These are phyloP conservation scores for Hanseniaspora clermontiae DNA, from an alignment of 805 yeast genomes.

Conservation along the genomic window DNA sequence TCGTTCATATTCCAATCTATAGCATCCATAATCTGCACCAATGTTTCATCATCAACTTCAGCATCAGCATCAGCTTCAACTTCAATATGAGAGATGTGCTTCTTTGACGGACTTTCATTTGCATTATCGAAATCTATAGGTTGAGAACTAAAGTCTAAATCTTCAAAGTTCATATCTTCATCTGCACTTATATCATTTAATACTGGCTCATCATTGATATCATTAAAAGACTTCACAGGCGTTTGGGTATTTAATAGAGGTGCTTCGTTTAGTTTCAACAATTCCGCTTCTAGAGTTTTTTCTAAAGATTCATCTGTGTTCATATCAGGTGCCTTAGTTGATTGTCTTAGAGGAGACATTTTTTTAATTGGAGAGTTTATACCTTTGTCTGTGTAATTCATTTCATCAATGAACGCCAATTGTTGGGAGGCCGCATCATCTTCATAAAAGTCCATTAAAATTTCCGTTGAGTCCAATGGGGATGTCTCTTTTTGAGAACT, in stretches of 20 bases:
- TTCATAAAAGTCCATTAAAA: conserved; percentile 1
- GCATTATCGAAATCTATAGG: conserved; percentile 3
- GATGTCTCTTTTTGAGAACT: not conserved
- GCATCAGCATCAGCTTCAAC: not conserved
- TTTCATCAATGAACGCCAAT: not conserved
- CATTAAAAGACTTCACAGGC: not conserved
- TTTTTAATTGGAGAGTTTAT: not conserved
- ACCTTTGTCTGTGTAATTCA: not conserved
- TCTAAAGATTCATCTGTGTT: not conserved
- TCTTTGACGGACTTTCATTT: not conserved
- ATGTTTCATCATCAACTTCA: conserved; percentile 13
- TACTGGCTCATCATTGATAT: not conserved
- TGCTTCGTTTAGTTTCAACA: not conserved
- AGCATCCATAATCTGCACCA: conserved; percentile 45
- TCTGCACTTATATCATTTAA: not conserved
- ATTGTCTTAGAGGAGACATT: not conserved
- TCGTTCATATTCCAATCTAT: conserved; percentile 63
- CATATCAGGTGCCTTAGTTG: not conserved
- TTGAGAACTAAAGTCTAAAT: not conserved
- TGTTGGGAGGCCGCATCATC: not conserved
- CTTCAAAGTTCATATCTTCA: not conserved
- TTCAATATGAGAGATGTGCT: not conserved
- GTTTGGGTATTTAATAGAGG: not conserved
- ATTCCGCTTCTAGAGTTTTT: conserved; percentile 2
- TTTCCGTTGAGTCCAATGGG: not conserved